Conservation (phyloP, 345 rosid genomes). For the Clarkia xantiana region DNA sequence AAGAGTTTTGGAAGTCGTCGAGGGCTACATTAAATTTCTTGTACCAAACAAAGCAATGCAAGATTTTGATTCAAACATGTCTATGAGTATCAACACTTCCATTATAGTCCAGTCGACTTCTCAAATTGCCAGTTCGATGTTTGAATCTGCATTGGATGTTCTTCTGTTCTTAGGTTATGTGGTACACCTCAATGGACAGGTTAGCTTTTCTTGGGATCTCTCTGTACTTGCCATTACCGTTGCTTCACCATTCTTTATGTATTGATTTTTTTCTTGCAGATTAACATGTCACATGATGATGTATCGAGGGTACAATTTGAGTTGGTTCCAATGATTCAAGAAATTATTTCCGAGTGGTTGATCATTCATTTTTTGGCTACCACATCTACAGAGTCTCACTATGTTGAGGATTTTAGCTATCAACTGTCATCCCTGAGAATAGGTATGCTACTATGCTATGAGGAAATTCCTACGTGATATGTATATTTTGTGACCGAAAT, state of each 20-base stretch:
- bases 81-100: slow-evolving; percentile 28
- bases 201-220: slow-evolving; percentile 17
- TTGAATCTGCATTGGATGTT: slow-evolving; percentile 69
- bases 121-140: slow-evolving; percentile 73
- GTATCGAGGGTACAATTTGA: slow-evolving; percentile 63
- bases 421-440: slow-evolving; percentile 84
- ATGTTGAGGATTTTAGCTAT: slow-evolving; percentile 73
- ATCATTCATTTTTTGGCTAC: slow-evolving; percentile 52
- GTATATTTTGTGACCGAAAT: no score
- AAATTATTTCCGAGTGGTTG: slow-evolving; percentile 72
- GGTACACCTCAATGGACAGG: slow-evolving; percentile 63
- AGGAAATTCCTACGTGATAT: no score
- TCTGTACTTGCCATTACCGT: background rate
- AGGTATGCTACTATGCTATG: slow-evolving; percentile 30
- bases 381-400: slow-evolving; percentile 59
- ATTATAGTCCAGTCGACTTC: slow-evolving; percentile 63
- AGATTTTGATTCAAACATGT: slow-evolving; percentile 25
- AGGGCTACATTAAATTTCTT: slow-evolving; percentile 49
- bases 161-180: slow-evolving; percentile 71
- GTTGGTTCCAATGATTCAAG: slow-evolving; percentile 83
- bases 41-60: slow-evolving; percentile 57
- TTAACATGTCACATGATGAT: slow-evolving; percentile 54
- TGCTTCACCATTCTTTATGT: background rate
- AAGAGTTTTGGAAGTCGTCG: slow-evolving; percentile 47
- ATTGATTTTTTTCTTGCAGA: slow-evolving; percentile 25